Conservation (phyloP, 164 flowering plant genomes). For the Buxus sempervirens region DNA sequence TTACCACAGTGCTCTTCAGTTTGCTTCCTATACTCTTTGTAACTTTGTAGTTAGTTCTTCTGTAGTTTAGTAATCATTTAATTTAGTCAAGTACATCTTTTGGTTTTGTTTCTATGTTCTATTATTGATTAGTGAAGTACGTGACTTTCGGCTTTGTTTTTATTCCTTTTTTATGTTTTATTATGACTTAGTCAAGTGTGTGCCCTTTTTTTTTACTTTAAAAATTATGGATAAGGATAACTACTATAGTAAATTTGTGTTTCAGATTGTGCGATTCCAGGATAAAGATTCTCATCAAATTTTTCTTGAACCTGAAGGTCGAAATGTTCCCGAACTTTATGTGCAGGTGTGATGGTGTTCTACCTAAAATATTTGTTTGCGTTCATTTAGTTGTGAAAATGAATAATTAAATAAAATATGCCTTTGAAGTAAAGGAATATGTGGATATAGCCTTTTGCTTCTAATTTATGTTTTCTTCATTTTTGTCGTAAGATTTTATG, state of each 20-base stretch:
- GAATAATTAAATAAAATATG: too few species aligned
- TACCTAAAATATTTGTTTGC: neutral
- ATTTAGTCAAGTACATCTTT: neutral
- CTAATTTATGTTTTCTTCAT: too few species aligned
- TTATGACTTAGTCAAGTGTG: neutral
- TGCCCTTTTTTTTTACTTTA: neutral
- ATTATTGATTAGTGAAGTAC: neutral
- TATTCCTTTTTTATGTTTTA: neutral
- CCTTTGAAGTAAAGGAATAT: neutral
- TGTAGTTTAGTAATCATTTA: too few species aligned
- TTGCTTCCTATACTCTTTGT: too few species aligned
- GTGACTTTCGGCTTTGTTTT: too few species aligned
- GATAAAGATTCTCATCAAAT: slow-evolving; percentile 97
- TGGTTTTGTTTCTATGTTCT: neutral
- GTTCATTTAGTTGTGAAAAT: too few species aligned
- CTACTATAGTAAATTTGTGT: slow-evolving; percentile 2
- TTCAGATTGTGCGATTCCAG: slow-evolving; percentile 90
- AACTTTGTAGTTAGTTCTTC: too few species aligned
- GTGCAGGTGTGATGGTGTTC: slow-evolving; percentile 64
- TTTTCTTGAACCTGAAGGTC: slow-evolving; percentile 96
- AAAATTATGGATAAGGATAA: neutral
- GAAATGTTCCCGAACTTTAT: slow-evolving; percentile 90
- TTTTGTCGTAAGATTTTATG: too few species aligned
- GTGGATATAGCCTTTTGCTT: too few species aligned
- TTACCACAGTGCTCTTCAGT: too few species aligned